phyloP scores from a whole-genome alignment of 805 yeast species.

The Monosporozyma aerobia region DNA sequence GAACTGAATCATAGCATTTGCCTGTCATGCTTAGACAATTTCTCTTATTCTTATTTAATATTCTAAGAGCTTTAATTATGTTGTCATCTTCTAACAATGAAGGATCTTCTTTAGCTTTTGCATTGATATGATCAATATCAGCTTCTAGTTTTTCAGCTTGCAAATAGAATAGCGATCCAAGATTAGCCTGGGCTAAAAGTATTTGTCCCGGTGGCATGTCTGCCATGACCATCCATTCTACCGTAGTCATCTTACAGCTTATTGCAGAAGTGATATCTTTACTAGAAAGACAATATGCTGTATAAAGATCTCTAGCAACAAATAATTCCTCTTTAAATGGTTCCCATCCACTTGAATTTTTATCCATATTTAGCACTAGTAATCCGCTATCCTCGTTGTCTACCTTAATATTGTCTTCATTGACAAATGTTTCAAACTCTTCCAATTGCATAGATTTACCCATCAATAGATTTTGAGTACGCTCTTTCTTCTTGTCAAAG shows the following conservation, averaged over 20 bases:
- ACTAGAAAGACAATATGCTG: constrained; percentile 58
- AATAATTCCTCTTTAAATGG: constrained; percentile 72
- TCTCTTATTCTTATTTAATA: constrained; percentile 21
- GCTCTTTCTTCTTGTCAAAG: constrained; percentile 26
- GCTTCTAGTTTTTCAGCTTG: constrained; percentile 57
- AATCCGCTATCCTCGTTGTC: constrained; percentile 21
- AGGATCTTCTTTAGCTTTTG: constrained; percentile 18
- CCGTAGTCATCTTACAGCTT: constrained; percentile 50
- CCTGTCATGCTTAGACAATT: constrained; percentile 29
- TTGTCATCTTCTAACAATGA: constrained; percentile 18
- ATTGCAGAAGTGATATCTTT: constrained; percentile 61
- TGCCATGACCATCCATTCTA: constrained; percentile 66
- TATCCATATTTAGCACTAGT: constrained; percentile 27
- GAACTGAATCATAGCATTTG: constrained; percentile 36
- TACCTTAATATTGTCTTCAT: constrained; percentile 20
- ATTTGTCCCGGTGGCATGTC: constrained; percentile 58
- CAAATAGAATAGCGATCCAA: constrained; percentile 60
- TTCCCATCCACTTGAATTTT: constrained; percentile 50
- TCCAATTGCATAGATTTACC: constrained; percentile 10
- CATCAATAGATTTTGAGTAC: constrained; percentile 11
- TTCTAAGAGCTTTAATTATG: constrained; percentile 15
- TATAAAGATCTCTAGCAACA: constrained; percentile 64
- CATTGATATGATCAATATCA: constrained; percentile 30
- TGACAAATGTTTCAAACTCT: constrained; percentile 23
- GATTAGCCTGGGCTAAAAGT: constrained; percentile 54